Conservation (phyloP, 2,329 filamentous ascomycete genomes). For the Hansfordia pulvinata region DNA sequence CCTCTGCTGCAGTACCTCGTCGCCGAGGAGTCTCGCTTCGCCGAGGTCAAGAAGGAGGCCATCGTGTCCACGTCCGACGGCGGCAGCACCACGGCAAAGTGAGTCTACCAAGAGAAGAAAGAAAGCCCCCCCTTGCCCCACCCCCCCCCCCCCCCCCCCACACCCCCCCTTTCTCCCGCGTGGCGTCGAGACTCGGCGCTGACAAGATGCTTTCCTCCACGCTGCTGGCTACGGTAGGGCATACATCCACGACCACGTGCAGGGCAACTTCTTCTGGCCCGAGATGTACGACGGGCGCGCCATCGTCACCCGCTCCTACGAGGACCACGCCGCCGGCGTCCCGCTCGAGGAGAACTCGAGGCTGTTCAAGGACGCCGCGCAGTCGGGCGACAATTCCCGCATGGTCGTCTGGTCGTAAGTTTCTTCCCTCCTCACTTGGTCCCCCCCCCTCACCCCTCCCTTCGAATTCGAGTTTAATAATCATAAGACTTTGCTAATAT, state of each 20-base stretch:
- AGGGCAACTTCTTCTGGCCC: constrained; percentile 14
- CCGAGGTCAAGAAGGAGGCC: constrained; percentile 15
- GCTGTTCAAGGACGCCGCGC: constrained; percentile 10
- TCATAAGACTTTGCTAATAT: constrained; percentile 1
- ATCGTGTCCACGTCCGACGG: constrained; percentile 19
- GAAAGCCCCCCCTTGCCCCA: no score
- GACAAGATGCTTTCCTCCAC: not conserved
- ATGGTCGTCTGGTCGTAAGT: constrained; percentile 20
- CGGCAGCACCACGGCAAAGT: constrained; percentile 20
- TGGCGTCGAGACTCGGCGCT: not conserved
- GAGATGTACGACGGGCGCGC: constrained; percentile 16
- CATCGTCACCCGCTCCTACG: constrained; percentile 12
- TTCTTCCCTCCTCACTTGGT: not conserved
- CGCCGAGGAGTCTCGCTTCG: constrained; percentile 18
- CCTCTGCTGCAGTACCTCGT: constrained; percentile 23
- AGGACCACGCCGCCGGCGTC: constrained; percentile 11
- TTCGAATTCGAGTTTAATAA: not conserved
- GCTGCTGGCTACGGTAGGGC: constrained; percentile 8
- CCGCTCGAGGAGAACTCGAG: constrained; percentile 13
- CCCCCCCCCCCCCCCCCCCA: not conserved
- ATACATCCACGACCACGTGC: constrained; percentile 16
- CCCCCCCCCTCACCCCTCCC: not conserved
- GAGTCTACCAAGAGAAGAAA: constrained; percentile 3
- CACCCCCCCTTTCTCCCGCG: not conserved
- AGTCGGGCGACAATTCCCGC: constrained; percentile 11